Evolutionary conservation across 2,329 filamentous ascomycete species (phyloP).

Genomic region (Neofusicoccum parvum): DNA sequence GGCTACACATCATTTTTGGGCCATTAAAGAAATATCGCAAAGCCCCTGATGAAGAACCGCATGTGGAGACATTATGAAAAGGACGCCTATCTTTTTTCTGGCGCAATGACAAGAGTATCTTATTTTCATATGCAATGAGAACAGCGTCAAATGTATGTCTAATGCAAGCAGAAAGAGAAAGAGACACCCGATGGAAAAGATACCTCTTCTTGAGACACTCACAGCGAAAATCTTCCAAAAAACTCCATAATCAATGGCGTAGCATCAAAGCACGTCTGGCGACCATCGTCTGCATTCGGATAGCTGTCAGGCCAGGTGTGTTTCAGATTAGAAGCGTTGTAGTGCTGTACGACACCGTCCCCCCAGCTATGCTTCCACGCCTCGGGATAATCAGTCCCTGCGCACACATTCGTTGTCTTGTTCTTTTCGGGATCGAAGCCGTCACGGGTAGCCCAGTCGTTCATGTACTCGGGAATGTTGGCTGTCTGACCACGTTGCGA

Average conservation of each 20-base stretch:
- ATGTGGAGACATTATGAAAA: too few relatives aligned
- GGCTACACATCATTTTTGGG: too few relatives aligned
- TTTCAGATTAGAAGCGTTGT: slow-evolving; percentile 40
- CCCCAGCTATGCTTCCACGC: slow-evolving; percentile 32
- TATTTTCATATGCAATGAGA: too few relatives aligned
- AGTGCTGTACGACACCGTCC: slow-evolving; percentile 40
- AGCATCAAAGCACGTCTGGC: slow-evolving; percentile 33
- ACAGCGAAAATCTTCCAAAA: slow-evolving; percentile 25
- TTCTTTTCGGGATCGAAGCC: slow-evolving; percentile 33
- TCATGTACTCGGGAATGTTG: slow-evolving; percentile 33
- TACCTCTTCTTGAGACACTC: background rate
- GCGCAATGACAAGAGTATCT: too few relatives aligned
- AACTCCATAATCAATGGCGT: slow-evolving; percentile 37
- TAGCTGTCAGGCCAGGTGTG: slow-evolving; percentile 46
- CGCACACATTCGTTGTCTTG: slow-evolving; percentile 32
- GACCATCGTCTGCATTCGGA: slow-evolving; percentile 30
- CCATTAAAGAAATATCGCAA: too few relatives aligned
- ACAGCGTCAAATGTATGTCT: too few relatives aligned
- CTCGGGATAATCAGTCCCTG: slow-evolving; percentile 31
- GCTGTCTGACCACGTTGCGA: slow-evolving; percentile 28
- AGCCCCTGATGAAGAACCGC: too few relatives aligned
- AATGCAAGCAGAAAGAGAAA: too few relatives aligned
- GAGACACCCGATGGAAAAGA: too few relatives aligned
- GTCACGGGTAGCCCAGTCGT: slow-evolving; percentile 42
- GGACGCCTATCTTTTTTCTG: too few relatives aligned